These are phyloP conservation scores for Brassica incana DNA, from an alignment of 345 rosid genomes.

Conservation along the genomic window DNA sequence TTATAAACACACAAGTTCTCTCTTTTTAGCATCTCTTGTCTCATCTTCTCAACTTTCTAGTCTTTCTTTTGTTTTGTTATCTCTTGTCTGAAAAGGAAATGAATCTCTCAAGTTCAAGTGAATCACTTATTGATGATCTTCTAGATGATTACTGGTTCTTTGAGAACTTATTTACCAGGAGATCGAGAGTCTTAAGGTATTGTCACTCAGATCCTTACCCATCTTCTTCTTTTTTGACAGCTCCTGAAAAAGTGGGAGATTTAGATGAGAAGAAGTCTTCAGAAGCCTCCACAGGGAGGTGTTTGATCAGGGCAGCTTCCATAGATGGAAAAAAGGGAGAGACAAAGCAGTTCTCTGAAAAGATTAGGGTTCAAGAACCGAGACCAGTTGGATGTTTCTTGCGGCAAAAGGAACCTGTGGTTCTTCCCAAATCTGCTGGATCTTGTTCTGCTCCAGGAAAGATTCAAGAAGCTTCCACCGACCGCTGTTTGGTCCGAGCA, in stretches of 20 bases:
- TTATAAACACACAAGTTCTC: constrained; percentile 32
- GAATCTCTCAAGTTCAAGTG: constrained; percentile 36
- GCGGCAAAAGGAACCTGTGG: constrained; percentile 14
- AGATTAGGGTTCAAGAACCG: constrained; percentile 32
- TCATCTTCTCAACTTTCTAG: constrained; percentile 5
- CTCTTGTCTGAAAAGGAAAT: constrained; percentile 19
- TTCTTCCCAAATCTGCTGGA: constrained; percentile 8
- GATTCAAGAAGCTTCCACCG: constrained; percentile 29
- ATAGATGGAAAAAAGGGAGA: constrained; percentile 14
- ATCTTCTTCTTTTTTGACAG: constrained; percentile 30
- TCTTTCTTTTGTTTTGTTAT: not conserved
- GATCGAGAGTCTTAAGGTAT: constrained; percentile 45
- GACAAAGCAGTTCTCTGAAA: constrained; percentile 18
- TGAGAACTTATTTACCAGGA: constrained; percentile 46
- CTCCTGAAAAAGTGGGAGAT: constrained; percentile 29
- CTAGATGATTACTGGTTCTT: constrained; percentile 75
- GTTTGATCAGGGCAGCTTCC: constrained; percentile 13
- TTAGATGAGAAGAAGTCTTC: constrained; percentile 2
- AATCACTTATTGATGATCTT: constrained; percentile 52
- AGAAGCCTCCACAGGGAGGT: constrained; percentile 12
- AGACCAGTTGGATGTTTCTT: constrained; percentile 19
- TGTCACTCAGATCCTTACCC: constrained; percentile 69
- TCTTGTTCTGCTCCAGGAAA: constrained; percentile 35
- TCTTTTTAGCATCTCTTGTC: constrained; percentile 31
- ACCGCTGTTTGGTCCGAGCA: constrained; percentile 29